Evolutionary conservation across 495 filamentous ascomycete species (phyloP), one percentile per base, ranked within the genome.

Genomic region (Neurospora sp.): DNA sequence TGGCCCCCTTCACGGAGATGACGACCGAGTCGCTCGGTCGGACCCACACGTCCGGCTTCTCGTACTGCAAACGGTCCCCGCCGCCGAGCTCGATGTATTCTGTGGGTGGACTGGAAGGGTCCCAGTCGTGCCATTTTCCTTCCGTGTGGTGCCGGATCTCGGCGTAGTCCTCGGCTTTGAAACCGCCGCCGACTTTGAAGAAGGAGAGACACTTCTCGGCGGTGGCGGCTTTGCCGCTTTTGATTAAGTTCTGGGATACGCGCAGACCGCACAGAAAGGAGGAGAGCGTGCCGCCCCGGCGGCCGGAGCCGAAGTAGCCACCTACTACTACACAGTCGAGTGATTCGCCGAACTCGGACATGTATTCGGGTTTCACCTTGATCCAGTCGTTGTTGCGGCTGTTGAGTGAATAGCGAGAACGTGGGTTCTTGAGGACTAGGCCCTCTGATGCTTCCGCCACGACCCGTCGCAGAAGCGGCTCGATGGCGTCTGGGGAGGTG

Each of bases 361-460:
- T 98, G 82, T 99, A 99, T 73, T 99, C 96, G 6, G 96, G 96
- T 79, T 99, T 99, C 22, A 99, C 94, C 80, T 99, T 99, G 85
- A 98, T 93, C 96, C 96, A 99, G 83, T 97, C 92, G 77, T 98
- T 93, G 78, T 96, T 96, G 39, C 96, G 92, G 75, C 94, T 92
- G 80, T 97, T 97, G 40, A 97, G 84, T 37, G 90, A 88, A 79
- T 99, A 99, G 69, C 88, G 83, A 3, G 94, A 96, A 14, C 91
- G 86, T 6, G 96, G 96, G 77, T 97, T 98, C 83, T 99, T 99
- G 72, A 99, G 83, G 0, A 99, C 94, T 8, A 99, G 83, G 5
- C 96, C 96, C 80, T 99, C 96, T 3, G 92, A 94, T 2, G 93
- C 89, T 76, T 96, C 92, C 4, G 91, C 92, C 7, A 99, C 91